phyloP scores from a whole-genome alignment of 1,139 yeast species.

The Suhomyces chickasaworum region DNA sequence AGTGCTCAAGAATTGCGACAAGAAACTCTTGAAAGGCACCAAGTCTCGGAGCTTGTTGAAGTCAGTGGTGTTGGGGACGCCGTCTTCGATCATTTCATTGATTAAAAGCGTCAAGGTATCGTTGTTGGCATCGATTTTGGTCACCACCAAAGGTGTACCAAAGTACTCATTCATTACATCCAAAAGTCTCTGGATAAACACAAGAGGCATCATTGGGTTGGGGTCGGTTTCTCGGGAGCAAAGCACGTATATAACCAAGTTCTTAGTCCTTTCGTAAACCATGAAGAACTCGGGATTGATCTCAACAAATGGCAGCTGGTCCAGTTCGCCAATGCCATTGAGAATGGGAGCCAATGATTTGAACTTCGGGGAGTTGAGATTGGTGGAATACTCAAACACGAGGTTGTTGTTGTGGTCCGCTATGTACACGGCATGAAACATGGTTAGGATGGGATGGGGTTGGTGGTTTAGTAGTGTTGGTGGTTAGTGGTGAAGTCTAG shows the following conservation, averaged over 20 bases:
- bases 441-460: background rate
- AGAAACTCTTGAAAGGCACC: conserved; percentile 59
- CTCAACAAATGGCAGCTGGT: conserved; percentile 25
- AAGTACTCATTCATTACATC: conserved; percentile 60
- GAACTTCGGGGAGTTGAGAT: conserved; percentile 54
- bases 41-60: conserved; percentile 68
- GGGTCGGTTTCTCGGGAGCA: conserved; percentile 21
- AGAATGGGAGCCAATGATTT: conserved; percentile 30
- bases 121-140: conserved; percentile 63
- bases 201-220: conserved; percentile 57
- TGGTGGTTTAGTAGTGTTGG: background rate
- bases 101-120: conserved; percentile 61
- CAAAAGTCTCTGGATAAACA: conserved; percentile 54
- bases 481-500: background rate
- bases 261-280: conserved; percentile 26
- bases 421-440: conserved; percentile 62
- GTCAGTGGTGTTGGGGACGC: conserved; percentile 73
- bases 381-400: conserved; percentile 58
- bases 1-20: conserved; percentile 40
- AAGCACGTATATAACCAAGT: conserved; percentile 32
- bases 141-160: conserved; percentile 55
- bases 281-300: conserved; percentile 34
- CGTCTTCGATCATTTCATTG: conserved; percentile 76
- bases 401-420: conserved; percentile 56
- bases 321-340: conserved; percentile 8